Conservation (phyloP, 1,284 basidiomycete species). For the Tylopilus sp. region DNA sequence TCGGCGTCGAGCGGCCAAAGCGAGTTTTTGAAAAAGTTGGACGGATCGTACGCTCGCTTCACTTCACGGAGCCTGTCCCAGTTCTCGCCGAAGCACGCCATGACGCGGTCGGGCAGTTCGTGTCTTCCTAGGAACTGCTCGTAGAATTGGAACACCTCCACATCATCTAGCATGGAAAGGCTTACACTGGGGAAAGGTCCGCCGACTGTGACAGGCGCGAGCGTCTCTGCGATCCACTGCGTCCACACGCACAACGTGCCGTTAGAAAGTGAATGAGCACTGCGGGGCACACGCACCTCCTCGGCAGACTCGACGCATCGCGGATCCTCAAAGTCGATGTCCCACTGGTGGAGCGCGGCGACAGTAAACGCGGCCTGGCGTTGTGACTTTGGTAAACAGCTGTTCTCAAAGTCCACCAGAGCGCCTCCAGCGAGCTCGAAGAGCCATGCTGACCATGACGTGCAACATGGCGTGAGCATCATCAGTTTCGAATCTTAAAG, state of each 20-base stretch:
- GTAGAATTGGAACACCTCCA: constrained; percentile 17
- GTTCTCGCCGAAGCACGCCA: constrained; percentile 68
- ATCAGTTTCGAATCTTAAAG: not conserved
- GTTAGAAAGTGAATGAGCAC: constrained; percentile 1
- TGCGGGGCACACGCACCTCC: constrained; percentile 46
- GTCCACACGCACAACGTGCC: not conserved
- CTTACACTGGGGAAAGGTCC: constrained; percentile 79
- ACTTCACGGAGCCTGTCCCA: constrained; percentile 66
- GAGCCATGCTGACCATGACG: constrained; percentile 64
- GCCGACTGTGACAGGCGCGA: constrained; percentile 65
- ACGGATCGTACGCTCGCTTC: constrained; percentile 74
- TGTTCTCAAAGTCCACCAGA: constrained; percentile 67
- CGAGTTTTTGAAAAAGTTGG: constrained; percentile 65
- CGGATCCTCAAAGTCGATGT: constrained; percentile 74
- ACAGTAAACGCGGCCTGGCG: constrained; percentile 77
- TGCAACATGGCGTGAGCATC: not conserved
- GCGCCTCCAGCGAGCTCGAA: constrained; percentile 88
- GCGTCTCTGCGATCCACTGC: constrained; percentile 73
- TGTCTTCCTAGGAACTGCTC: constrained; percentile 73
- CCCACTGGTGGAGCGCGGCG: constrained; percentile 91
- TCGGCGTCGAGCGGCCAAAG: constrained; percentile 70
- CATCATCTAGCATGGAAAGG: constrained; percentile 33
- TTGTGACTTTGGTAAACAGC: constrained; percentile 71
- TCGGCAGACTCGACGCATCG: constrained; percentile 78
- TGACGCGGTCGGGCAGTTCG: constrained; percentile 58